Evolutionary conservation across 73 alveolate genomes (phyloP).

Genomic region (Paramecium primaurelia): DNA sequence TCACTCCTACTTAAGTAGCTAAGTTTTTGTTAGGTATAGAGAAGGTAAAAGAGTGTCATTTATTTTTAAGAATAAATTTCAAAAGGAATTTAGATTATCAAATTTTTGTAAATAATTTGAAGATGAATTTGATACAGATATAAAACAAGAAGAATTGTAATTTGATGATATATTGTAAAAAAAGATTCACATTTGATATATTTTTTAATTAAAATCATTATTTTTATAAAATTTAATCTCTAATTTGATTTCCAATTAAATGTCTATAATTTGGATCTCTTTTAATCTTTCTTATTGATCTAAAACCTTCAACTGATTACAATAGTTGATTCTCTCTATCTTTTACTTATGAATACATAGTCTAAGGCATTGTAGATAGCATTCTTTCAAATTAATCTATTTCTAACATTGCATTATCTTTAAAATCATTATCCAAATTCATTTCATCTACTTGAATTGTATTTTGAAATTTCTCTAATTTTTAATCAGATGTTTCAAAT

Average conservation of each 20-base stretch:
- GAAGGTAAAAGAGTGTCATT: not conserved
- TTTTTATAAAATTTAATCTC: not conserved
- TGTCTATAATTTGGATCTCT: not conserved
- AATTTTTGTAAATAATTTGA: conserved; percentile 1
- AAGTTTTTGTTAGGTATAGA: conserved; percentile 19
- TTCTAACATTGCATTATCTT: conserved; percentile 23
- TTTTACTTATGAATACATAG: conserved; percentile 40
- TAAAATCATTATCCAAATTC: not conserved
- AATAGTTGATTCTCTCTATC: not conserved
- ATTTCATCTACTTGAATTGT: conserved; percentile 16
- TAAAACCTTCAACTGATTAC: conserved; percentile 5
- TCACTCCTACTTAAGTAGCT: conserved; percentile 40
- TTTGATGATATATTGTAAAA: not conserved
- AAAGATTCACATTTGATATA: not conserved
- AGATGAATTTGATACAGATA: conserved; percentile 2
- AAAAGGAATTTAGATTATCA: not conserved
- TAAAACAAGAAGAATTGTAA: not conserved
- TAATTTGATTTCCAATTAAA: not conserved
- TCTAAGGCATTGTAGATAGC: not conserved
- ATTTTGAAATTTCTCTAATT: not conserved
- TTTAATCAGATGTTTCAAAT: not conserved
- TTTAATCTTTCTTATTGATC: not conserved
- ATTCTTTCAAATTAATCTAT: not conserved
- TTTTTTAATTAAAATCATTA: not conserved
- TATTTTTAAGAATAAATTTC: conserved; percentile 17